Evolutionary conservation across 2,329 filamentous ascomycete species (phyloP).

Genomic region (Fusarium falciforme): DNA sequence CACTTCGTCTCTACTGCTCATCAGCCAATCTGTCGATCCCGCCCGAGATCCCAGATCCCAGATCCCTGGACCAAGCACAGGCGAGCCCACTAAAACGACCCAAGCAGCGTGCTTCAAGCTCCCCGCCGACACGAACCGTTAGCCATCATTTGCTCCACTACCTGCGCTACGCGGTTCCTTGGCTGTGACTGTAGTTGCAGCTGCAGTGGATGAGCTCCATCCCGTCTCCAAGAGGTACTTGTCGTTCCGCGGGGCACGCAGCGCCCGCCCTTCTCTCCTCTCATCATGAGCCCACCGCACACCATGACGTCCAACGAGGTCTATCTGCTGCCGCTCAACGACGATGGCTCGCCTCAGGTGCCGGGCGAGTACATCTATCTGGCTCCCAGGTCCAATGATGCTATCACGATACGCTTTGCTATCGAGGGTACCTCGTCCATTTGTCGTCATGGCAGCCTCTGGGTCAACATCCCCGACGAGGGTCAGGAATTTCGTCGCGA

Average conservation of each 20-base stretch:
- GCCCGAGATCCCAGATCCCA: conserved; percentile 38
- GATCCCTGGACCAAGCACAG: conserved; percentile 32
- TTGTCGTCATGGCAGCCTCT: conserved; percentile 92
- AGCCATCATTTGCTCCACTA: conserved; percentile 35
- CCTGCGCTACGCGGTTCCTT: conserved; percentile 36
- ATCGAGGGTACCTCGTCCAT: conserved; percentile 97
- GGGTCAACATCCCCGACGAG: conserved; percentile 91
- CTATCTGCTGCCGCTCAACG: conserved; percentile 90
- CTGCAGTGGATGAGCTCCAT: conserved; percentile 33
- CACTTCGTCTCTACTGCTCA: conserved; percentile 6
- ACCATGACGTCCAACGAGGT: conserved; percentile 77
- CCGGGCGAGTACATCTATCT: conserved; percentile 93
- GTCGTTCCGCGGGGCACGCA: conserved; percentile 44
- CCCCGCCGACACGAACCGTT: conserved; percentile 34
- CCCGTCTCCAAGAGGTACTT: conserved; percentile 10
- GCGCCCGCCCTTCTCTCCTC: conserved; percentile 45
- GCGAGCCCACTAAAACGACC: conserved; percentile 35
- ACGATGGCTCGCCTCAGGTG: conserved; percentile 91
- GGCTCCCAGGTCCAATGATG: conserved; percentile 77
- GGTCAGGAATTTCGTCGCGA: conserved; percentile 81
- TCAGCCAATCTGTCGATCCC: conserved; percentile 35
- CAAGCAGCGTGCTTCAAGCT: conserved; percentile 30
- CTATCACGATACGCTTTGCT: conserved; percentile 85
- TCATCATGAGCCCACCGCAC: conserved; percentile 65
- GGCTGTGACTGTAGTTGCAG: conserved; percentile 36